Base-by-base conservation (phyloP, 2,329 filamentous ascomycete genomes). In the Seiridium unicorne region DNA sequence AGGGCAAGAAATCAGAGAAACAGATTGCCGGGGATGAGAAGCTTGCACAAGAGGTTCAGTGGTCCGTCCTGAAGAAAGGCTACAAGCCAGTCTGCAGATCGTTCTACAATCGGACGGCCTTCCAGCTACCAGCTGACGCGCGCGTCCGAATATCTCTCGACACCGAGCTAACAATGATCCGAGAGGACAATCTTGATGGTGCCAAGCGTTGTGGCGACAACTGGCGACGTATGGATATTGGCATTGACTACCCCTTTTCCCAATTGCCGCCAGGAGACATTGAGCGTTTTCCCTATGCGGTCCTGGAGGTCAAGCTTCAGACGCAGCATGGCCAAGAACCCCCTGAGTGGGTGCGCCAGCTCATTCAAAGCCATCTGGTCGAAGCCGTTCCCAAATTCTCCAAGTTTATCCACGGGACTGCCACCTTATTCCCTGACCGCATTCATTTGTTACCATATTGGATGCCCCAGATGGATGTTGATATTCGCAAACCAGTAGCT, bases 321-420 rank as follows among this genome's bases (percentile, higher is more conserved):
- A 99, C 95, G 1, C 94, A 97, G 74, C 88, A 91, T 59, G 95
- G 95, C 44, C 93, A 97, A 74, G 93, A 97, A 71, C 92, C 95
- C 11, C 95, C 95, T 0, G 91, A 96, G 71, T 99, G 95, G 95
- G 94, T 99, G 68, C 89, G 93, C 31, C 92, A 98, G 72, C 84
- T 99, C 56, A 96, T 93, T 49, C 85, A 92, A 10, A 97, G 93
- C 63, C 95, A 99, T 77, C 83, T 99, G 13, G 95, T 99, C 2
- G 95, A 99, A 77, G 93, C 95, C n/a, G 93, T 99, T 2, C 95
- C 95, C 63, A 99, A 99, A 73, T 99, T 98, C 77, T 97, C 93
- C 71, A 99, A 99, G 78, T 99, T 98, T 74, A 98, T 99, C 61
- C 95, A 99, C 74, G 95, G 95, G 61, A 93, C 89, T 1, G 94